A percentile compares a stretch with the other conserved stretches of the same genome.
Evolutionary conservation across 148 eudicot species (phyloP).

Genomic region (Rhododendron ferrugineum): DNA sequence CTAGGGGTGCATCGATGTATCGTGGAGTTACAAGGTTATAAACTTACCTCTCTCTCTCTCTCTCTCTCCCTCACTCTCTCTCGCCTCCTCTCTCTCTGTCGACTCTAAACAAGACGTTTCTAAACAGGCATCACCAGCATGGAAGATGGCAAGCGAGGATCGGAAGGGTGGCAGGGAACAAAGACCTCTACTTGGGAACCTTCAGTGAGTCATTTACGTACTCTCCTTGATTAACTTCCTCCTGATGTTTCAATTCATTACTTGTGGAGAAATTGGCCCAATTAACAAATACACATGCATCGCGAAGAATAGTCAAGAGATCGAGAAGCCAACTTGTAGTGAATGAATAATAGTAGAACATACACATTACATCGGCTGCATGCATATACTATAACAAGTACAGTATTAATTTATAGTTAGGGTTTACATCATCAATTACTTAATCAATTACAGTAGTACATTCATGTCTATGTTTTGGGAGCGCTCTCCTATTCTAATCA

Average conservation of each 20-base stretch:
- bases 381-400: not conserved
- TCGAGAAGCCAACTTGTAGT: not conserved
- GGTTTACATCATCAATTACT: not conserved
- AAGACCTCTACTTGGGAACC: conserved; percentile 96
- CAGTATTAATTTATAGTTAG: not conserved
- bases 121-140: conserved; percentile 85
- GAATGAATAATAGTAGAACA: not conserved
- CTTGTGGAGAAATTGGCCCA: not conserved
- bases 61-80: not conserved
- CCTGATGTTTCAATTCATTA: not conserved
- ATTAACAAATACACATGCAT: not conserved
- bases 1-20: conserved; percentile 95
- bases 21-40: conserved; percentile 88
- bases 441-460: too few relatives aligned
- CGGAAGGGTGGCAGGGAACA: conserved; percentile 96
- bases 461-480: too few relatives aligned
- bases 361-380: not conserved
- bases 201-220: conserved; percentile 65
- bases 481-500: too few relatives aligned
- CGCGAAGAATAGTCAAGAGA: not conserved
- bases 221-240: not conserved
- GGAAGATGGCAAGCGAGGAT: conserved; percentile 99
- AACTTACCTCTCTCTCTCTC: not conserved
- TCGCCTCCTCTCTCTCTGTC: not conserved
- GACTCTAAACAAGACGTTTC: not conserved